Evolutionary conservation across 768 basidiomycete genomes (phyloP).

Genomic region (Calocera viscosa): DNA sequence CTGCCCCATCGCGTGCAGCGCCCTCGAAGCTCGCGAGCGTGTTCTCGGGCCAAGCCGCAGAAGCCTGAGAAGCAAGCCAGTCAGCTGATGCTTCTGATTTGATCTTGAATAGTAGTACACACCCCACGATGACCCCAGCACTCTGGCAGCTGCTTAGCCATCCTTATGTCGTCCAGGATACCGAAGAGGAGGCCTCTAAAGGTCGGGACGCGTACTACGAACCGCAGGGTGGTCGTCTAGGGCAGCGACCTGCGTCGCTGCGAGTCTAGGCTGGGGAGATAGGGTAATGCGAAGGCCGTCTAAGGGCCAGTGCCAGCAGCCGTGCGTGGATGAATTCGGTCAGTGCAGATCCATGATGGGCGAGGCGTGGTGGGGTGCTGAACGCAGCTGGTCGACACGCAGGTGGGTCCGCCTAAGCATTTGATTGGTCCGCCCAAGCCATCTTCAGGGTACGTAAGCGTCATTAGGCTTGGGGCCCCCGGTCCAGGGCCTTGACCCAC

Average conservation of each 20-base stretch:
- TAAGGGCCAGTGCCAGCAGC: conserved; percentile 6
- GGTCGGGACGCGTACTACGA: background rate
- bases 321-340: background rate
- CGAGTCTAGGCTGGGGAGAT: background rate
- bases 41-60: conserved; percentile 80
- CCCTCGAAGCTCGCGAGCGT: conserved; percentile 90
- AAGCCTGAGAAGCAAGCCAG: conserved; percentile 44
- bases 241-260: background rate
- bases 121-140: conserved; percentile 73
- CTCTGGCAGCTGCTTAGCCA: conserved; percentile 33
- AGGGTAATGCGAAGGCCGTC: background rate
- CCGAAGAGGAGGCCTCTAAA: conserved; percentile 1
- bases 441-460: background rate
- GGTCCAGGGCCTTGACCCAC: too few relatives aligned
- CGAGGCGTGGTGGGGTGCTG: background rate
- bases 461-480: background rate
- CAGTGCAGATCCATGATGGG: background rate
- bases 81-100: background rate
- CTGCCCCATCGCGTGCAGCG: conserved; percentile 88
- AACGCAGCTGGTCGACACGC: background rate
- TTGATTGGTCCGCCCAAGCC: background rate
- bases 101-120: conserved; percentile 22
- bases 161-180: background rate
- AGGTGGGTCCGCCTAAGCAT: background rate
- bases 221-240: background rate